A percentile compares a stretch with the other conserved stretches of the same genome.
These are phyloP conservation scores for Boletus vermiculosoides DNA, from an alignment of 768 basidiomycete species.

Conservation along the genomic window DNA sequence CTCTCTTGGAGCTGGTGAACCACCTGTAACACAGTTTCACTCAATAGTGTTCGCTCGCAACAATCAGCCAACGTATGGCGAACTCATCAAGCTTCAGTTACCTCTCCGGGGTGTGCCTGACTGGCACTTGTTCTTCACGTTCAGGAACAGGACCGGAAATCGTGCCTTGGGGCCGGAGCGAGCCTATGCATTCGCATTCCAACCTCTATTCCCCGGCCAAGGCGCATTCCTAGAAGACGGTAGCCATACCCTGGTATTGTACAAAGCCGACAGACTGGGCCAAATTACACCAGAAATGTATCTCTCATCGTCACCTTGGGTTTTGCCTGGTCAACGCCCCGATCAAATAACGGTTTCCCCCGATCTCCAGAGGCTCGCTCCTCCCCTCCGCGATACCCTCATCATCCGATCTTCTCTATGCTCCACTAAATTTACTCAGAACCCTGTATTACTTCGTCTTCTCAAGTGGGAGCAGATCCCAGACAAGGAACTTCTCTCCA, in stretches of 20 bases:
- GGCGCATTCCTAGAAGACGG: slow-evolving; percentile 87
- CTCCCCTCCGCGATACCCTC: slow-evolving; percentile 73
- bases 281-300: slow-evolving; percentile 70
- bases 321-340: slow-evolving; percentile 51
- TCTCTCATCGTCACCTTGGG: slow-evolving; percentile 63
- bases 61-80: slow-evolving; percentile 88
- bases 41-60: slow-evolving; percentile 91
- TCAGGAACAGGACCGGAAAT: slow-evolving; percentile 69
- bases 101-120: slow-evolving; percentile 64
- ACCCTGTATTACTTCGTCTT: slow-evolving; percentile 75
- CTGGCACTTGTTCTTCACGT: slow-evolving; percentile 95
- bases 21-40: slow-evolving; percentile 73
- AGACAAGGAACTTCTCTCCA: slow-evolving; percentile 63
- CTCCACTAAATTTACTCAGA: slow-evolving; percentile 91
- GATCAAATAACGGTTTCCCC: slow-evolving; percentile 59
- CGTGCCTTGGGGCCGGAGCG: slow-evolving; percentile 54
- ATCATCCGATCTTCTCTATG: slow-evolving; percentile 86
- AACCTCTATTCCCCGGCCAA: slow-evolving; percentile 78
- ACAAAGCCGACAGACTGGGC: slow-evolving; percentile 70
- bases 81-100: slow-evolving; percentile 85
- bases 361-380: slow-evolving; percentile 62
- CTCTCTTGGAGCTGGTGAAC: slow-evolving; percentile 84
- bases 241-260: slow-evolving; percentile 79
- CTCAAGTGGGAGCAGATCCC: slow-evolving; percentile 76
- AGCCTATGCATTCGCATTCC: slow-evolving; percentile 90